These are phyloP conservation scores for Protomyces macrosporus DNA, from an alignment of 1,139 yeast genomes.

Conservation along the genomic window DNA sequence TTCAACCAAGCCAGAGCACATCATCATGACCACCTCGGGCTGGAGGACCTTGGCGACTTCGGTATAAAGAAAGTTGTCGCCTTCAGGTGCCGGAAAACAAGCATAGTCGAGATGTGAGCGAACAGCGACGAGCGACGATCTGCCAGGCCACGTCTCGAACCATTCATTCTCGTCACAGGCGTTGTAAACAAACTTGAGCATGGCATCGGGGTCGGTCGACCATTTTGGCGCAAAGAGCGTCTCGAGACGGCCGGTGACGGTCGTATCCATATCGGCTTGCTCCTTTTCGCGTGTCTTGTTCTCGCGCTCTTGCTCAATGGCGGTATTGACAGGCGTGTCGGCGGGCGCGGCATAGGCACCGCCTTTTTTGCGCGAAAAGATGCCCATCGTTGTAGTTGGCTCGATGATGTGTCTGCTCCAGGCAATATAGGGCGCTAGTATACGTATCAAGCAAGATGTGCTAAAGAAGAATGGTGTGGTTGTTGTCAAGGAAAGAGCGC, in stretches of 20 bases:
- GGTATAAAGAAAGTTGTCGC: constrained; percentile 22
- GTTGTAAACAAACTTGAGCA: constrained; percentile 29
- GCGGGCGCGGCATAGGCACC: background rate
- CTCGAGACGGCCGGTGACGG: constrained; percentile 9
- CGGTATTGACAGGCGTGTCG: background rate
- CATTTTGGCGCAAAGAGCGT: constrained; percentile 21
- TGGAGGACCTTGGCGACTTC: constrained; percentile 27
- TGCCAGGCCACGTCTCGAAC: constrained; percentile 28
- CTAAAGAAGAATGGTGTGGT: too few relatives aligned
- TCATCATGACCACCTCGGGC: constrained; percentile 28
- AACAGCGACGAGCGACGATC: constrained; percentile 27
- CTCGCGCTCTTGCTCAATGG: background rate
- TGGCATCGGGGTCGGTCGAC: constrained; percentile 18
- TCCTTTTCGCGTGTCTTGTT: background rate
- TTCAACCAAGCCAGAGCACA: constrained; percentile 28
- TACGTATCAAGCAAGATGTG: too few relatives aligned
- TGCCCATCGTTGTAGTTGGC: constrained; percentile 1
- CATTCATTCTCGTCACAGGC: constrained; percentile 29
- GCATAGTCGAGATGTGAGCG: constrained; percentile 25
- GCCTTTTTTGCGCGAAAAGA: background rate
- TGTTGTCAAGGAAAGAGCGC: too few relatives aligned
- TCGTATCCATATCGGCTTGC: constrained; percentile 3
- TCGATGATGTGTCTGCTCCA: background rate
- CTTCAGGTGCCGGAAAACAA: background rate
- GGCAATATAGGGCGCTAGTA: background rate